Percentiles rank a stretch among this genome's conserved stretches.
Evolutionary conservation across 208 protist species (phyloP).

Genomic region (Acanthamoeba quina): DNA sequence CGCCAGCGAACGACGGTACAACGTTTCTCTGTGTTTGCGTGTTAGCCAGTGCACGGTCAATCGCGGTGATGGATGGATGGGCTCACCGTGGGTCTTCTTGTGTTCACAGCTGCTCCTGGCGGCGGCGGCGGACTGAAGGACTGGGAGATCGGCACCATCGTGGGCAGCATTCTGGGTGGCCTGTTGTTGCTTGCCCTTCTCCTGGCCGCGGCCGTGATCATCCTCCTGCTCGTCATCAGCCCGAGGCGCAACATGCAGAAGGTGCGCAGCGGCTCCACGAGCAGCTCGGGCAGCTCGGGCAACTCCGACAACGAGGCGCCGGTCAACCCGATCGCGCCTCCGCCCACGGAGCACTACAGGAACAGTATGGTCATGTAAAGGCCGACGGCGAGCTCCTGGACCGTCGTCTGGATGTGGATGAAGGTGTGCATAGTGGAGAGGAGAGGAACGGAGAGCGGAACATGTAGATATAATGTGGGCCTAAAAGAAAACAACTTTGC

Average conservation of each 20-base stretch:
- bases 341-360: not conserved
- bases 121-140: not conserved
- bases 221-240: conserved; percentile 28
- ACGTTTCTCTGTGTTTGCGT: not conserved
- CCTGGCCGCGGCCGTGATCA: not conserved
- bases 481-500: too few relatives aligned
- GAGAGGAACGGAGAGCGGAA: too few relatives aligned
- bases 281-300: not conserved
- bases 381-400: too few relatives aligned
- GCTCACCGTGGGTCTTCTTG: not conserved
- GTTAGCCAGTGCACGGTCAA: too few relatives aligned
- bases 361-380: conserved; percentile 26
- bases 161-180: conserved; percentile 23
- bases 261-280: not conserved
- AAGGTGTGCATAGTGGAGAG: not conserved
- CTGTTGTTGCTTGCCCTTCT: conserved; percentile 7
- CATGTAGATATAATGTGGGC: too few relatives aligned
- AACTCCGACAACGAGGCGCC: not conserved
- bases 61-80: too few relatives aligned
- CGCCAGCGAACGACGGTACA: not conserved
- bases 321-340: conserved; percentile 42
- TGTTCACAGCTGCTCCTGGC: not conserved
- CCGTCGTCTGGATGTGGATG: not conserved
- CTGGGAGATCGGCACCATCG: conserved; percentile 23
- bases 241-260: conserved; percentile 32